These are phyloP conservation scores for Epithele typhae DNA, from an alignment of 768 basidiomycete species.

Conservation along the genomic window DNA sequence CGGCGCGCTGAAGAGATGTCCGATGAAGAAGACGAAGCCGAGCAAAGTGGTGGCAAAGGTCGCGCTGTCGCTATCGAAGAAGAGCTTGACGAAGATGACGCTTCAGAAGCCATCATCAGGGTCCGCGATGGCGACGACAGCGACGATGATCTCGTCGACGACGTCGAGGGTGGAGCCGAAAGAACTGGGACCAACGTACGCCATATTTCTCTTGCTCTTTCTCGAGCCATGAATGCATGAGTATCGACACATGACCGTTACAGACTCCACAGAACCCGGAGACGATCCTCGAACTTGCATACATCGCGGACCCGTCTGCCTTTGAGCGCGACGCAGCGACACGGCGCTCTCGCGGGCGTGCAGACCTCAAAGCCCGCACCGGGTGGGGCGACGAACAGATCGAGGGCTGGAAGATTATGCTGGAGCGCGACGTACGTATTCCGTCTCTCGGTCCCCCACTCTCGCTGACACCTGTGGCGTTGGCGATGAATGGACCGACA, in stretches of 20 bases:
- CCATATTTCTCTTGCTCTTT: background rate
- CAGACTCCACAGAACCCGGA: conserved; percentile 38
- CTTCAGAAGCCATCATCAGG: conserved; percentile 37
- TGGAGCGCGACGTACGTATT: conserved; percentile 76
- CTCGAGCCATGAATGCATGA: too few relatives aligned
- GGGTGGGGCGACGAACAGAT: conserved; percentile 83
- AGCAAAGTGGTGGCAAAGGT: conserved; percentile 22
- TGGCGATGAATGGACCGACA: conserved; percentile 22
- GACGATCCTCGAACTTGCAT: conserved; percentile 70
- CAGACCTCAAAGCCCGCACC: conserved; percentile 64
- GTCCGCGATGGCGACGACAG: conserved; percentile 63
- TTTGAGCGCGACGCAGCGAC: conserved; percentile 78
- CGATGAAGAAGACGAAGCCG: conserved; percentile 53
- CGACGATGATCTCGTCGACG: conserved; percentile 32
- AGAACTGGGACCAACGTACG: background rate
- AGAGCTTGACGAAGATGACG: conserved; percentile 40
- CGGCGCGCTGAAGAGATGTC: conserved; percentile 66
- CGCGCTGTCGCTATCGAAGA: conserved; percentile 46
- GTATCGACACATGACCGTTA: too few relatives aligned
- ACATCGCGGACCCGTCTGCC: conserved; percentile 65
- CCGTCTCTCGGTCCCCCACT: background rate
- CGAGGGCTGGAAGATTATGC: conserved; percentile 89
- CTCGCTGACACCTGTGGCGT: background rate
- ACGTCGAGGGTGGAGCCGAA: conserved; percentile 28
- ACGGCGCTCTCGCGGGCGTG: conserved; percentile 61